phyloP scores from a whole-genome alignment of 2,329 filamentous ascomycete genomes.

The Xylaria sp. region DNA sequence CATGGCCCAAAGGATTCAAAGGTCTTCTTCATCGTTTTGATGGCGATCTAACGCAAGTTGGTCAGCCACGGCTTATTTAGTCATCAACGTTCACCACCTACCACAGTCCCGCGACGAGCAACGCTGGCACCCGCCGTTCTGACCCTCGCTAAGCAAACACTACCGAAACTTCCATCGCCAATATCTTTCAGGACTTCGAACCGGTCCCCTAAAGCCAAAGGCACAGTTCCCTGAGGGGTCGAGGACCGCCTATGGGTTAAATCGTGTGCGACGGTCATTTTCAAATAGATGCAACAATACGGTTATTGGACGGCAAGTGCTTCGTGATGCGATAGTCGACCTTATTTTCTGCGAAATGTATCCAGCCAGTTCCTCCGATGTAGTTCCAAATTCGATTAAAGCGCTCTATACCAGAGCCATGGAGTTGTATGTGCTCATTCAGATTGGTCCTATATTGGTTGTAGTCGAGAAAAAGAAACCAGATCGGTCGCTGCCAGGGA shows the following conservation, averaged over 20 bases:
- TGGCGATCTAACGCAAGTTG: slow-evolving; percentile 76
- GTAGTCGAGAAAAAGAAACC: slow-evolving; percentile 30
- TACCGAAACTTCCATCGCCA: slow-evolving; percentile 98
- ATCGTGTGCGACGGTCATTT: slow-evolving; percentile 83
- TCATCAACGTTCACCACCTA: slow-evolving; percentile 61
- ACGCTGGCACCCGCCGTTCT: slow-evolving; percentile 89
- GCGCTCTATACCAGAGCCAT: slow-evolving; percentile 56
- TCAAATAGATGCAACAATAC: slow-evolving; percentile 49
- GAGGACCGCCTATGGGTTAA: slow-evolving; percentile 74
- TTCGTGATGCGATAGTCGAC: slow-evolving; percentile 16
- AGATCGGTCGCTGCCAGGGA: slow-evolving; percentile 25
- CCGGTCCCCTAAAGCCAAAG: slow-evolving; percentile 83
- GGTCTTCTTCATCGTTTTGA: slow-evolving; percentile 99
- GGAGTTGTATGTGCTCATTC: slow-evolving; percentile 52
- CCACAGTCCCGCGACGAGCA: slow-evolving; percentile 90
- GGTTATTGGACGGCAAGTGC: slow-evolving; percentile 26
- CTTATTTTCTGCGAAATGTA: slow-evolving; percentile 36
- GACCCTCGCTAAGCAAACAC: slow-evolving; percentile 90
- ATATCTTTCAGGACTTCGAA: slow-evolving; percentile 99
- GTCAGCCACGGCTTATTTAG: slow-evolving; percentile 27
- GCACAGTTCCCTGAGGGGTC: slow-evolving; percentile 58
- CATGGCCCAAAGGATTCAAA: slow-evolving; percentile 94
- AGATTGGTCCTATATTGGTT: slow-evolving; percentile 43
- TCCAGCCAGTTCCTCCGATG: slow-evolving; percentile 45
- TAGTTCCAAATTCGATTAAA: slow-evolving; percentile 39